Evolutionary conservation across 805 yeast genomes (phyloP), one percentile per base, ranked within the genome.

Genomic region (Tanozyma kutaoensis): DNA sequence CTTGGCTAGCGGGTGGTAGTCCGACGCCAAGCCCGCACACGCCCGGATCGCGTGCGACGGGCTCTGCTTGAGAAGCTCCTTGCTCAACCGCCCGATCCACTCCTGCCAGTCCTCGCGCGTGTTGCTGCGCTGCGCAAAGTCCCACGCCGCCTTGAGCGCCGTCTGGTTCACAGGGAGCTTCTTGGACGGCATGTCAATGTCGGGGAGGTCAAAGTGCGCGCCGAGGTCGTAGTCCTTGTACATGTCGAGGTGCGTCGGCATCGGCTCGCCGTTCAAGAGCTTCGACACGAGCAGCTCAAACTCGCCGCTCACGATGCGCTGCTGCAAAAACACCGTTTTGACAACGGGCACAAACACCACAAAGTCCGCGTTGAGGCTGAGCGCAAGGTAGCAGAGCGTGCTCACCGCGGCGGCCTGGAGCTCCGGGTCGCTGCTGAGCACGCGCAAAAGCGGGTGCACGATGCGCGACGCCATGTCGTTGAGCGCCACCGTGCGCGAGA

Each of bases 81-180:
- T 78, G 39, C 91, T 75, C 25, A 91, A 59, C 32, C 91, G 63
- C 32, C 93, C 69, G 37, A 85, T 73, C 99, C 99, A 91, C 45
- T 91, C 97, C 40, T 80, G 88, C 98, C 98, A 91, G 39, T 91
- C 98, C 40, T 86, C 97, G 39, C 76, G 75, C 0, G 96, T 82
- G 28, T 93, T 69, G 27, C 33, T 39, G 37, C 88, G 71, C 38
- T 82, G 88, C 14, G 80, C 70, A 15, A 94, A 78, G 39, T 85
- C 95, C 97, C 98, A 91, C 1, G 86, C 82, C 24, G 72, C 69
- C 41, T 81, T 76, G 40, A 91, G 58, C 0, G 70, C 67, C 22
- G 60, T 66, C 25, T 70, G 72, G 33, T 70, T 68, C 11, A 71
- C 74, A 0, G 94, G 86, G 8, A 88, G 56, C 40, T 81, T 81